Base-by-base conservation (phyloP, 495 filamentous ascomycete genomes). In the Chaetomium tenue region DNA sequence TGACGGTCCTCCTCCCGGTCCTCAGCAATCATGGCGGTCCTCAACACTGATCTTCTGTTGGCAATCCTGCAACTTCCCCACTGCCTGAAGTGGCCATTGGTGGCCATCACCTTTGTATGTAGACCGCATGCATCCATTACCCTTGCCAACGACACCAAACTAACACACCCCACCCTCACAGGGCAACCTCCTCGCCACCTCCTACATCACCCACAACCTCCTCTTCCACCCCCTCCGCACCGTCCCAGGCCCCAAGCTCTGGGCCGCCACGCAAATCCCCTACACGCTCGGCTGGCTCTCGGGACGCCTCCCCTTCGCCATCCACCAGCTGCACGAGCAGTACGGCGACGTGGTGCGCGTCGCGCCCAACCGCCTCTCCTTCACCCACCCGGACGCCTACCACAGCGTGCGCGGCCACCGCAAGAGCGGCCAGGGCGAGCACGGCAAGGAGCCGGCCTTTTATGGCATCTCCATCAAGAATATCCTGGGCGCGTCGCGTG, bases 331-430 rank as follows among this genome's bases (percentile, higher is more conserved):
- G 5, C 84, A 87, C 67, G 71, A 81, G 56, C 75, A 69, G 47
- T 83, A 86, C 60, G 83, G 84, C 28, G 75, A 76, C 23, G 69
- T 84, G 39, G 77, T 90, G 0, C 84, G 88, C 3, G 70, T 88
- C 12, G 73, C 77, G 0, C 87, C 87, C 1, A 74, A 81, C 44
- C 78, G 84, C 50, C 69, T 90, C 0, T 82, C 81, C 4, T 89
- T 86, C 73, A 80, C 74, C 61, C 76, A 80, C 2, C 74, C 80
- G 0, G 67, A 76, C 2, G 84, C 86, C 5, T 86, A 80, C 76
- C 79, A 80, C 28, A 84, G 87, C 62, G 86, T 90, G 55, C 84
- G 87, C 58, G 83, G 82, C 2, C 73, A 76, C 66, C 75, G 69
- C 42, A 75, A 75, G 61, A 28, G 39, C 33, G 63, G 64, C 25